Evolutionary conservation across 768 basidiomycete genomes (phyloP).

Genomic region (Filobasidium floriforme): DNA sequence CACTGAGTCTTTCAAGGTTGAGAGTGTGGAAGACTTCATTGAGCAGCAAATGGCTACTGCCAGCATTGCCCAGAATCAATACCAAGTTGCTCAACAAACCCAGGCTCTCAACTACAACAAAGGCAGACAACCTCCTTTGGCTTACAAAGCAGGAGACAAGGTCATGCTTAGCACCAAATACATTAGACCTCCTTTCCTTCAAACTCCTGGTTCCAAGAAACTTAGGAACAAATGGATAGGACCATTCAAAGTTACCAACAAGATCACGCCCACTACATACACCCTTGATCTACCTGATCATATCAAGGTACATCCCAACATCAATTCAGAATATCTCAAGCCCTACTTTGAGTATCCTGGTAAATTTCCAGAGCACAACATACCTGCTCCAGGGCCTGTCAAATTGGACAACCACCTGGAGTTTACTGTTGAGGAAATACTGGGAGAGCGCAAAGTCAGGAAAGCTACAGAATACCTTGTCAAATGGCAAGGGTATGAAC

Average conservation of each 20-base stretch:
- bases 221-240: slow-evolving; percentile 9
- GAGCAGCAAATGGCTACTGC: background rate
- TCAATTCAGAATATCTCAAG: slow-evolving; percentile 17
- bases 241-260: slow-evolving; percentile 1
- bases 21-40: slow-evolving; percentile 7
- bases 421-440: background rate
- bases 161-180: slow-evolving; percentile 15
- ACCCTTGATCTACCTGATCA: slow-evolving; percentile 11
- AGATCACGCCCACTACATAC: background rate
- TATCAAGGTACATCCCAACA: slow-evolving; percentile 10
- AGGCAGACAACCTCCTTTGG: background rate
- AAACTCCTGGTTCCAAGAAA: background rate
- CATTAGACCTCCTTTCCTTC: slow-evolving; percentile 4
- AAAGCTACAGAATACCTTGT: background rate
- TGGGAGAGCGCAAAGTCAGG: background rate
- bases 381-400: background rate
- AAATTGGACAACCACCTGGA: background rate
- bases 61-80: background rate
- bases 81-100: background rate
- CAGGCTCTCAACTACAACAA: slow-evolving; percentile 1
- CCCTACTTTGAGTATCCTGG: background rate
- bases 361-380: background rate
- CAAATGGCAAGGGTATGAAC: background rate
- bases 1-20: background rate
- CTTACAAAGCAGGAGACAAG: slow-evolving; percentile 3